Conservation (phyloP, 345 rosid genomes). For the Linum trigynum region DNA sequence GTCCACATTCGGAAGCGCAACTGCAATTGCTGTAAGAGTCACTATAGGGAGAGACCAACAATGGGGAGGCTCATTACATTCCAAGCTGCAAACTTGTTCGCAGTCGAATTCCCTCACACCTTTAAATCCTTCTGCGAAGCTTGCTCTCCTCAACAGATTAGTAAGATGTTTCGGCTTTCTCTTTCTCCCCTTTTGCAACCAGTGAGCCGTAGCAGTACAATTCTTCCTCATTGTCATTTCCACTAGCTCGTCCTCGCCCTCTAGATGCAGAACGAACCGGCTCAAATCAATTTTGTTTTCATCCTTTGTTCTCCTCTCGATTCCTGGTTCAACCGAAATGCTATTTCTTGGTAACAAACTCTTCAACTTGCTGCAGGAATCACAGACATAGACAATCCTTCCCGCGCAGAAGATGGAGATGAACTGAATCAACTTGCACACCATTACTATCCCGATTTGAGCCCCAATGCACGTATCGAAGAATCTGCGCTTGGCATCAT, state of each 20-base stretch:
- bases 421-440: constrained; percentile 50
- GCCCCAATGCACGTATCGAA: constrained; percentile 40
- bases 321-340: constrained; percentile 30
- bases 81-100: constrained; percentile 37
- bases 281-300: constrained; percentile 36
- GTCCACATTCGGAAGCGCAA: constrained; percentile 46
- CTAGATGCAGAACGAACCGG: constrained; percentile 65
- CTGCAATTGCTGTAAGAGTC: constrained; percentile 62
- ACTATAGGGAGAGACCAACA: constrained; percentile 83
- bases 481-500: constrained; percentile 22
- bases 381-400: constrained; percentile 24
- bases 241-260: constrained; percentile 68
- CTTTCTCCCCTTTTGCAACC: constrained; percentile 45
- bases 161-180: constrained; percentile 47
- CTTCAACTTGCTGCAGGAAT: constrained; percentile 18
- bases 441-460: constrained; percentile 54
- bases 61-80: constrained; percentile 49
- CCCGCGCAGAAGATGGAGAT: constrained; percentile 40
- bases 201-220: constrained; percentile 46
- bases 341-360: constrained; percentile 17
- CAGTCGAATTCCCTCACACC: constrained; percentile 60
- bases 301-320: constrained; percentile 14
- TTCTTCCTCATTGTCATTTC: constrained; percentile 48
- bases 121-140: constrained; percentile 33
- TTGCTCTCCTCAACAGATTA: constrained; percentile 39